Evolutionary conservation across 73 alveolate species (phyloP), one percentile per base, ranked within the genome.

Genomic region (Paramecium caudatum): DNA sequence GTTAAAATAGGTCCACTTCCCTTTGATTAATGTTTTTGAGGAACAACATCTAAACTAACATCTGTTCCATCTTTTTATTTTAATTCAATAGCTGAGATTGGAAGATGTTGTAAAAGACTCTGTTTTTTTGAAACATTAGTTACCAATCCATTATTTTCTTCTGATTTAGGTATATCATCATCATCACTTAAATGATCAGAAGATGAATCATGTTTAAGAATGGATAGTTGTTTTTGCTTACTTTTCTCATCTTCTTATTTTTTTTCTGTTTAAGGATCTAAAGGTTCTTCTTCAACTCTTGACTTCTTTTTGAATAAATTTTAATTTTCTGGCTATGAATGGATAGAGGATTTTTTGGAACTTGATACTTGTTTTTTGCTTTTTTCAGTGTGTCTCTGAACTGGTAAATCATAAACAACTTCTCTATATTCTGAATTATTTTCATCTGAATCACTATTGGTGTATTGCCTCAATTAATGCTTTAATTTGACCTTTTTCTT

Each of bases 41-140:
- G 80, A 55, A 55, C 80, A 5, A 55, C 80, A 55, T 55, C 80
- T 16, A 55, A 27, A 23, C 80, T 55, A 0, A 55, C 80, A 55
- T 55, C 80, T 10, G 23, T 55, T 23, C 80, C 80, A 55, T 55
- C 45, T 10, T 55, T 55, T 10, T 55, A 37, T 21, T 55, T 55
- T 27, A 55, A 55, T 23, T 55, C 80, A 55, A 55, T 17, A 10
- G 41, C 13, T 25, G 80, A 55, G 3, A 23, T 55, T 4, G 80
- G 80, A 27, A 55, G 30, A 55, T 55, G 23, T 55, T 55, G 45
- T 27, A 55, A 2, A 55, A 43, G 30, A 4, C 27, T 4, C 30
- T 55, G 30, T 9, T 55, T 55, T 55, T 55, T 55, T 6, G 80
- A 55, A 3, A 43, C 80, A 19, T 55, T 16, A 4, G 23, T n/a